Conservation (phyloP, 73 alveolate genomes). For the Diophrys sp. region DNA sequence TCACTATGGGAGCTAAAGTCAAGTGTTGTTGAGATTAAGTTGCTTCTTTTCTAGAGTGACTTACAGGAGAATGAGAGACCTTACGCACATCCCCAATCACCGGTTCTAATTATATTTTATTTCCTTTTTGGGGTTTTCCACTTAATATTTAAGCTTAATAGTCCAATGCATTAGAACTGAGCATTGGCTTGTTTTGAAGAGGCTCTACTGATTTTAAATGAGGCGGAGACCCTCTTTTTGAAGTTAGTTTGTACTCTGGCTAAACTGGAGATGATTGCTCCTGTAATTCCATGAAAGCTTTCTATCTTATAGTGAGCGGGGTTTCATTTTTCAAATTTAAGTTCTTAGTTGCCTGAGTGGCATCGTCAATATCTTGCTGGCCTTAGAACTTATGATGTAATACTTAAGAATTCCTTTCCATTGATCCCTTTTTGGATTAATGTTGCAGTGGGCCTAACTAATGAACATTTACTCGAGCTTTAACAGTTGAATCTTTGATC, state of each 20-base stretch:
- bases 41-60: neutral
- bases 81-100: neutral
- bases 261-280: neutral
- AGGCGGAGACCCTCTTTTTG: neutral
- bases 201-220: conserved; percentile 2
- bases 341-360: neutral
- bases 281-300: neutral
- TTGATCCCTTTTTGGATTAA: neutral
- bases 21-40: neutral
- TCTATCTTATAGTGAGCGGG: neutral
- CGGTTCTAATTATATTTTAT: neutral
- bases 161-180: neutral
- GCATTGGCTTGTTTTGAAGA: neutral
- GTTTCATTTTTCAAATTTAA: neutral
- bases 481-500: no score
- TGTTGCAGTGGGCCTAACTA: no score
- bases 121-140: neutral
- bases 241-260: neutral
- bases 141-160: neutral
- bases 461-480: no score
- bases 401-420: neutral
- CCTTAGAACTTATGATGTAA: neutral
- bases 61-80: neutral
- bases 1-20: no score
- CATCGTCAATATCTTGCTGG: neutral